phyloP scores from a whole-genome alignment of 768 basidiomycete genomes.

The Xanthoconium purpureum region DNA sequence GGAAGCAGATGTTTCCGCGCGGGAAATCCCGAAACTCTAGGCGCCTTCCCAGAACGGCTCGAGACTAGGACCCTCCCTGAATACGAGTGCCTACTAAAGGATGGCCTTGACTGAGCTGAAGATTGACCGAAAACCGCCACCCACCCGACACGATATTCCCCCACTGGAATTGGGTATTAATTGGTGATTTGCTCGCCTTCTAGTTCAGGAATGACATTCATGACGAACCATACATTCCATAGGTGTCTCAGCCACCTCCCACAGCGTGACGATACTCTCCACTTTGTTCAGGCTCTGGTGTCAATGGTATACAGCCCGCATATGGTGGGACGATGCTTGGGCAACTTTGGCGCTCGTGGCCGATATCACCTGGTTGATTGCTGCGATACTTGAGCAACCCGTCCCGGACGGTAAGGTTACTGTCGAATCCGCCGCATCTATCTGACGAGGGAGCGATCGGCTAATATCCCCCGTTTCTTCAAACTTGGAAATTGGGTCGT shows the following conservation, averaged over 20 bases:
- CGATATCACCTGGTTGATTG: conserved; percentile 8
- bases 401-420: conserved; percentile 1
- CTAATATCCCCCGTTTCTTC: conserved; percentile 3
- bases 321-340: conserved; percentile 30
- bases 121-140: neutral
- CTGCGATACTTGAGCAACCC: conserved; percentile 7
- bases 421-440: neutral
- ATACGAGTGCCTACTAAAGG: neutral
- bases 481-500: conserved; percentile 9
- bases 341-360: conserved; percentile 15
- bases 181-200: conserved; percentile 8
- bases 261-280: conserved; percentile 18
- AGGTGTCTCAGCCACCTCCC: conserved; percentile 19
- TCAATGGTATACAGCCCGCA: conserved; percentile 12
- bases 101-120: neutral
- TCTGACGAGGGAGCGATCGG: conserved; percentile 3
- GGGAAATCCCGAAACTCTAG: too few relatives aligned
- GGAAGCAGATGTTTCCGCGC: too few relatives aligned
- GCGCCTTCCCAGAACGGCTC: too few relatives aligned
- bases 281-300: conserved; percentile 26
- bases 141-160: conserved; percentile 12
- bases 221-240: neutral
- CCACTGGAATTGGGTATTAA: conserved; percentile 8
- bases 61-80: neutral
- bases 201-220: neutral